Conservation (phyloP, 805 yeast species). For the Soucietia sequanensis region DNA sequence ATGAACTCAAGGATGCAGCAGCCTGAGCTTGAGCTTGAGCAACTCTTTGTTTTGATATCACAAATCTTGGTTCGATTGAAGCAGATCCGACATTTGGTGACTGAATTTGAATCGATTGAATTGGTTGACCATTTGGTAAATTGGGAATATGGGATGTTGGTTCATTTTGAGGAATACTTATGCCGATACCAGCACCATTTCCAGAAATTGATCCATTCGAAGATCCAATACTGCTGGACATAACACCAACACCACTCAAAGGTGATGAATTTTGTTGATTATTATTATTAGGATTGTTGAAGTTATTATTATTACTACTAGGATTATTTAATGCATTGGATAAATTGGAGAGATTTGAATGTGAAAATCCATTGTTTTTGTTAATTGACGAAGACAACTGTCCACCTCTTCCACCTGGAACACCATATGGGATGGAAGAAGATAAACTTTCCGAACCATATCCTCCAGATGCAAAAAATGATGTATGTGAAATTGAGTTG, state of each 20-base stretch:
- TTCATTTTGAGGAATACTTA: conserved; percentile 1
- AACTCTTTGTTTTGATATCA: conserved; percentile 75
- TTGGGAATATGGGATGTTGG: conserved; percentile 42
- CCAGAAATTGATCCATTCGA: no score
- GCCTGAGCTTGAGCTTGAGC: conserved; percentile 54
- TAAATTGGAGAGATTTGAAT: conserved; percentile 6
- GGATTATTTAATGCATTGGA: conserved; percentile 41
- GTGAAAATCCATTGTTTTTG: conserved; percentile 1
- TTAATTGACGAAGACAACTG: conserved; percentile 7
- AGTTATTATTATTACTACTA: no score
- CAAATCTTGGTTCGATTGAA: conserved; percentile 79
- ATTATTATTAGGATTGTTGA: conserved; percentile 12
- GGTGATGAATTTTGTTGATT: conserved; percentile 4
- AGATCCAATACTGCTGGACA: conserved; percentile 1
- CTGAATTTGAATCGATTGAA: conserved; percentile 62
- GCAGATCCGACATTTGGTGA: conserved; percentile 61
- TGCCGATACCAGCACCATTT: no score
- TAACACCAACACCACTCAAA: background rate
- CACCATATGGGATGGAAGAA: conserved; percentile 65
- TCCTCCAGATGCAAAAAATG: conserved; percentile 32
- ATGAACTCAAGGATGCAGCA: conserved; percentile 32
- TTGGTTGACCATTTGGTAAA: conserved; percentile 55
- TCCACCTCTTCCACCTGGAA: conserved; percentile 61
- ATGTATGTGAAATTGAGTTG: conserved; percentile 39
- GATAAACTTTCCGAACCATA: conserved; percentile 47